A percentile compares a stretch with the other conserved stretches of the same genome.
phyloP scores from a whole-genome alignment of 768 basidiomycete species.

The Lanmaoa rubissima region DNA sequence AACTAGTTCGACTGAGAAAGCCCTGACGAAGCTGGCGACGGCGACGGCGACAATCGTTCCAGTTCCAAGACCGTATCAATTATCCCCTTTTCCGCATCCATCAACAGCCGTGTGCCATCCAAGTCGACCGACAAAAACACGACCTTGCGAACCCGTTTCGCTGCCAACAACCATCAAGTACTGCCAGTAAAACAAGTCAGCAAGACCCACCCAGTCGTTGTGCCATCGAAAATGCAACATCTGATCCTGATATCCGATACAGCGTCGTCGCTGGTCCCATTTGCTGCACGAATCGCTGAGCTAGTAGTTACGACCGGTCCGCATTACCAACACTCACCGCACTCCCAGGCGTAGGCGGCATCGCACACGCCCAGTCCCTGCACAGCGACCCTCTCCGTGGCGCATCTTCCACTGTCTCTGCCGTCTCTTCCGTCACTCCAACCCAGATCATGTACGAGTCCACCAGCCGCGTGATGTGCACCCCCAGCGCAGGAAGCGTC shows the following conservation, averaged over 20 bases:
- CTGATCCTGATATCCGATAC: constrained; percentile 59
- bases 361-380: constrained; percentile 81
- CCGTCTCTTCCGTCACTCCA: constrained; percentile 51
- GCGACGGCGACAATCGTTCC: constrained; percentile 14
- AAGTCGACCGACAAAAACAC: constrained; percentile 76
- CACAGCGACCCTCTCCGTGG: constrained; percentile 55
- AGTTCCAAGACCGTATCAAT: constrained; percentile 36
- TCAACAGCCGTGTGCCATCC: constrained; percentile 45
- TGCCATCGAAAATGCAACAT: constrained; percentile 70
- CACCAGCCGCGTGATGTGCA: constrained; percentile 65
- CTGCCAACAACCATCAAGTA: constrained; percentile 35
- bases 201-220: constrained; percentile 68
- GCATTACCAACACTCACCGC: constrained; percentile 19
- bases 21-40: not conserved
- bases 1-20: not conserved
- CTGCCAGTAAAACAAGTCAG: not conserved
- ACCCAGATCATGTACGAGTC: constrained; percentile 85
- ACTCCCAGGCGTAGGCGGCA: constrained; percentile 47
- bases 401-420: constrained; percentile 48
- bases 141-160: constrained; percentile 60
- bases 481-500: constrained; percentile 53
- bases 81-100: constrained; percentile 57
- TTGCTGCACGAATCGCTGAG: constrained; percentile 1
- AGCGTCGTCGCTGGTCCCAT: constrained; percentile 53
- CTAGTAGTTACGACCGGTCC: not conserved